These are phyloP conservation scores for Saturnispora bothae DNA, from an alignment of 805 yeast genomes.

Conservation along the genomic window DNA sequence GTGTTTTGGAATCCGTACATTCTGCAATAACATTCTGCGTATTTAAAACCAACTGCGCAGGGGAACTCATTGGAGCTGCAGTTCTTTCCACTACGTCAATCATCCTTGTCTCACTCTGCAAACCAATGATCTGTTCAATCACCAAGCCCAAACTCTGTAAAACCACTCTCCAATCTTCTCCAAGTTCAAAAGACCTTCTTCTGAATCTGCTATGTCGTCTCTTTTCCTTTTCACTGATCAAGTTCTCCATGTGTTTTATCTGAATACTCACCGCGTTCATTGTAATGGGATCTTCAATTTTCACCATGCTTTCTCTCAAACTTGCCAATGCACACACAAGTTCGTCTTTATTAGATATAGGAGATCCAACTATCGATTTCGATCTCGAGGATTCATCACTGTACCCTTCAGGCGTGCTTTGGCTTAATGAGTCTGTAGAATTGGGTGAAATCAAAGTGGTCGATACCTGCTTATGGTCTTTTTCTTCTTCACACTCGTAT, in stretches of 20 bases:
- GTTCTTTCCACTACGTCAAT: no score
- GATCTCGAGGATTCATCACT: not conserved
- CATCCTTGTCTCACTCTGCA: no score
- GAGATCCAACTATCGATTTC: conserved; percentile 2
- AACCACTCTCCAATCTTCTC: conserved; percentile 5
- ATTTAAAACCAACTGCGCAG: no score
- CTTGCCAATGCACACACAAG: not conserved
- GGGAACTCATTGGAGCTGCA: no score
- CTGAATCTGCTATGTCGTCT: no score
- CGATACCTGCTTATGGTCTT: no score
- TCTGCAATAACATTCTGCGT: no score
- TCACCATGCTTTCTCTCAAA: not conserved
- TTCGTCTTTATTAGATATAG: conserved; percentile 1
- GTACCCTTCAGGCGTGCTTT: no score
- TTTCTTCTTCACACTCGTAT: no score
- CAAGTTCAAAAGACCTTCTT: not conserved
- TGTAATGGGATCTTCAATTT: conserved; percentile 1
- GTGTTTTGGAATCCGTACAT: no score
- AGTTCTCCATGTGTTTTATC: not conserved
- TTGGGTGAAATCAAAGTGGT: not conserved
- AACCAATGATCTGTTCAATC: no score
- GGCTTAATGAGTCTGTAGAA: not conserved
- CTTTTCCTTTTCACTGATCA: no score
- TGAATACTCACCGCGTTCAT: not conserved
- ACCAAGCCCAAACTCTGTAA: conserved; percentile 3